These are phyloP conservation scores for Saccharomyces kudriavzevii DNA, from an alignment of 805 yeast genomes.

Conservation along the genomic window DNA sequence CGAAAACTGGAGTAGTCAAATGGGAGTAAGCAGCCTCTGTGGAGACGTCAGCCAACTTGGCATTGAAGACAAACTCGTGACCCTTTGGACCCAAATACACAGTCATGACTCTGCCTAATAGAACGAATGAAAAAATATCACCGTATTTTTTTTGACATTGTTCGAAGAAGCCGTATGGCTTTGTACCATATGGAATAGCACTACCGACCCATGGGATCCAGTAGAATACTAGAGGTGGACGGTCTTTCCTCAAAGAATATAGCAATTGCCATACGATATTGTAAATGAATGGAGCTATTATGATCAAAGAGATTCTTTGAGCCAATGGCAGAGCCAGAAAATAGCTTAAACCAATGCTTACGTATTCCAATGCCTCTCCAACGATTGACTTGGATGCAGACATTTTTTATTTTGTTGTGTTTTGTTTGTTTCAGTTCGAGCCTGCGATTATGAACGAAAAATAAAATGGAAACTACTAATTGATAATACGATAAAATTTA, in stretches of 20 bases:
- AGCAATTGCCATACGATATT: constrained; percentile 57
- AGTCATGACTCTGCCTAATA: constrained; percentile 88
- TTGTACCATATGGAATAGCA: constrained; percentile 82
- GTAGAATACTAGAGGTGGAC: constrained; percentile 85
- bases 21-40: constrained; percentile 96
- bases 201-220: constrained; percentile 96
- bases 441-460: not conserved
- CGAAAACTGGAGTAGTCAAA: constrained; percentile 98
- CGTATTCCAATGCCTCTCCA: constrained; percentile 11
- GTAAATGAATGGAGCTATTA: constrained; percentile 51
- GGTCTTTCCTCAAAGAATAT: constrained; percentile 65
- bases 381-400: constrained; percentile 14
- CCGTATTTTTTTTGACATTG: constrained; percentile 76
- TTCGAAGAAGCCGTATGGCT: constrained; percentile 85
- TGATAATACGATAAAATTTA: not conserved
- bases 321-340: constrained; percentile 31
- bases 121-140: constrained; percentile 82
- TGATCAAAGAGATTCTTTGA: constrained; percentile 31
- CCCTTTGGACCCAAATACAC: constrained; percentile 96
- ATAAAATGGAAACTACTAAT: not conserved
- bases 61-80: constrained; percentile 90
- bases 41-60: constrained; percentile 79
- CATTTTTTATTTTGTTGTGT: not conserved
- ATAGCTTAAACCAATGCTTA: constrained; percentile 12
- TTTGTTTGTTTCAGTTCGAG: not conserved